phyloP scores from a whole-genome alignment of 2,329 filamentous ascomycete genomes.

The Aspergillus terreus region DNA sequence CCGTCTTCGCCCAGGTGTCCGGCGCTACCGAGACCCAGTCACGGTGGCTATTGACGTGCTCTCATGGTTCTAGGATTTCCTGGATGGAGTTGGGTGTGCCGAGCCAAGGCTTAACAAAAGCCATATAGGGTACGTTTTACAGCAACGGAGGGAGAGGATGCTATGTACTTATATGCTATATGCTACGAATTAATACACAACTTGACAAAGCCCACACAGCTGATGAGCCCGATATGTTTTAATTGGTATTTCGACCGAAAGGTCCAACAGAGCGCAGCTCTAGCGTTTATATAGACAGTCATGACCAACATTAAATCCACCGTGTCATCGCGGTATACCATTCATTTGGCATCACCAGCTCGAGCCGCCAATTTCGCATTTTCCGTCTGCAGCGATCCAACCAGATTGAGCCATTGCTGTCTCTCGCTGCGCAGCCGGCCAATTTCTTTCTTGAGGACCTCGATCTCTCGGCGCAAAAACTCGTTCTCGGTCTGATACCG shows the following conservation, averaged over 20 bases:
- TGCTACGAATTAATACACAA: background rate
- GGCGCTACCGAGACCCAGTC: no score
- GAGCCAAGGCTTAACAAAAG: no score
- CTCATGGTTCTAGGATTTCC: no score
- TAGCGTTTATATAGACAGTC: no score
- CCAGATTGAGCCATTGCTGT: slow-evolving; percentile 46
- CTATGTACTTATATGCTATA: background rate
- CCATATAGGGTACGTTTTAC: background rate
- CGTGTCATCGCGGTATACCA: no score
- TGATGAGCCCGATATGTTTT: no score
- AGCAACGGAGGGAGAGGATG: background rate
- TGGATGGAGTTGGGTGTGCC: no score
- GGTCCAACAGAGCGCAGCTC: no score
- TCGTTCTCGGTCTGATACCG: slow-evolving; percentile 43
- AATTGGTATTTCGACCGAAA: no score
- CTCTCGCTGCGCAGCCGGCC: slow-evolving; percentile 49
- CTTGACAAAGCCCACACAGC: background rate
- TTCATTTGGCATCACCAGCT: background rate
- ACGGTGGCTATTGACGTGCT: no score
- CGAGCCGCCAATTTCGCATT: slow-evolving; percentile 46
- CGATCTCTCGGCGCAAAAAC: slow-evolving; percentile 46
- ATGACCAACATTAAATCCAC: no score
- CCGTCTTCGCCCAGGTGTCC: no score
- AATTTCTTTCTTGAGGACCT: slow-evolving; percentile 46
- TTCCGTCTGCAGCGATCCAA: slow-evolving; percentile 55